These are phyloP conservation scores for Allium sativum DNA, from an alignment of 106 monocot genomes.

Conservation along the genomic window DNA sequence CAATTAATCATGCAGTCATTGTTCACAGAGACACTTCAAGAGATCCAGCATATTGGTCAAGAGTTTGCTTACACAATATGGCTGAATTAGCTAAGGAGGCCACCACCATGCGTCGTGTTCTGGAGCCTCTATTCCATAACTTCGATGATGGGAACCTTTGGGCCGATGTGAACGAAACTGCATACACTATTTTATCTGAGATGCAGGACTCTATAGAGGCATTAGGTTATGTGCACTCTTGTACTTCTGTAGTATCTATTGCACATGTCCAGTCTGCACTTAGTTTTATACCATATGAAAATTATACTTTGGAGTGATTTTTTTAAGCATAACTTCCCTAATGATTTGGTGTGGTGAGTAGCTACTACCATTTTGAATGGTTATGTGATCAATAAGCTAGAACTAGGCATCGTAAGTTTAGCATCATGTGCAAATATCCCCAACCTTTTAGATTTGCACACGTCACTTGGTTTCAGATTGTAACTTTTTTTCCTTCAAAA, in stretches of 20 bases:
- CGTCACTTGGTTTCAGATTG: background rate
- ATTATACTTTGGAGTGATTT: too few species aligned
- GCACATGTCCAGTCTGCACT: background rate
- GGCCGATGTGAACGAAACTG: constrained; percentile 52
- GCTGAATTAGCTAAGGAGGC: constrained; percentile 76
- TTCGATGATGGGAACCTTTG: constrained; percentile 63
- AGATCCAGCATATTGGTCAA: constrained; percentile 62
- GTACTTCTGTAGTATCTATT: background rate
- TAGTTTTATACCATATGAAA: too few species aligned
- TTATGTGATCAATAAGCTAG: too few species aligned
- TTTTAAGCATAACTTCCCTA: too few species aligned
- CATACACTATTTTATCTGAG: constrained; percentile 54
- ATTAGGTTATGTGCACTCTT: constrained; percentile 30
- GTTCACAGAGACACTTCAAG: constrained; percentile 39
- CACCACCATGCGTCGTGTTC: constrained; percentile 71
- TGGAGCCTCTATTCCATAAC: constrained; percentile 55
- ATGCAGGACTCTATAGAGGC: constrained; percentile 65
- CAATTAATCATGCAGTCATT: background rate
- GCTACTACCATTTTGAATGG: too few species aligned
- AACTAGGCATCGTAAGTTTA: too few species aligned
- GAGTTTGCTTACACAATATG: constrained; percentile 64
- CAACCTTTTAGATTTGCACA: background rate
- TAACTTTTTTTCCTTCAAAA: background rate
- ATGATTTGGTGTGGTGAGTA: too few species aligned
- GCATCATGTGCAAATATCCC: background rate